Conservation (phyloP, 176 grass and related monocot genomes). For the Paspalum notatum region DNA sequence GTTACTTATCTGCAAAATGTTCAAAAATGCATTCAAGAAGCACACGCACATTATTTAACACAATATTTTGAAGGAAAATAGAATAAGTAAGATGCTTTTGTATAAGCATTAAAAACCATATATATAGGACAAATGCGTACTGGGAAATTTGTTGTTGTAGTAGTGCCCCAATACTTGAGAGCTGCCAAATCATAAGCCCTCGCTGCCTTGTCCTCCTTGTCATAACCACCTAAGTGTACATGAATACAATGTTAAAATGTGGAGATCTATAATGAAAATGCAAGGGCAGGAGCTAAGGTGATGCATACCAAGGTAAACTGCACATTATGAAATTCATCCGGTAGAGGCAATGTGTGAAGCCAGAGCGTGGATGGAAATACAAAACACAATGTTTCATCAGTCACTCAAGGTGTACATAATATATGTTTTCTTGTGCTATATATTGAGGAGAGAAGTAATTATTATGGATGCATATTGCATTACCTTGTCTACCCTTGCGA, state of each 20-base stretch:
- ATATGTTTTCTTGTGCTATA: background rate
- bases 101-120: background rate
- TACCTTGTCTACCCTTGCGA: conserved; percentile 79
- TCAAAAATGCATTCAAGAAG: background rate
- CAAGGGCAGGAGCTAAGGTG: background rate
- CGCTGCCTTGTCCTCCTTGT: conserved; percentile 80
- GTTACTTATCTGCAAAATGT: conserved; percentile 46
- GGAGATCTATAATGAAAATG: background rate
- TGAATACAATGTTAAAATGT: background rate
- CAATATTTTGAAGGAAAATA: background rate
- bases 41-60: background rate
- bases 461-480: conserved; percentile 17
- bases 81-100: background rate
- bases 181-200: conserved; percentile 79
- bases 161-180: conserved; percentile 80
- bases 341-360: background rate
- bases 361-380: background rate
- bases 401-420: background rate
- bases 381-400: conserved; percentile 28
- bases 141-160: conserved; percentile 69
- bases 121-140: conserved; percentile 37
- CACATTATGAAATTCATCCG: conserved; percentile 28
- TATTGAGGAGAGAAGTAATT: background rate
- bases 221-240: conserved; percentile 61
- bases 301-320: conserved; percentile 76